Conservation (phyloP, 805 yeast genomes). For the Lachancea meyersii region DNA sequence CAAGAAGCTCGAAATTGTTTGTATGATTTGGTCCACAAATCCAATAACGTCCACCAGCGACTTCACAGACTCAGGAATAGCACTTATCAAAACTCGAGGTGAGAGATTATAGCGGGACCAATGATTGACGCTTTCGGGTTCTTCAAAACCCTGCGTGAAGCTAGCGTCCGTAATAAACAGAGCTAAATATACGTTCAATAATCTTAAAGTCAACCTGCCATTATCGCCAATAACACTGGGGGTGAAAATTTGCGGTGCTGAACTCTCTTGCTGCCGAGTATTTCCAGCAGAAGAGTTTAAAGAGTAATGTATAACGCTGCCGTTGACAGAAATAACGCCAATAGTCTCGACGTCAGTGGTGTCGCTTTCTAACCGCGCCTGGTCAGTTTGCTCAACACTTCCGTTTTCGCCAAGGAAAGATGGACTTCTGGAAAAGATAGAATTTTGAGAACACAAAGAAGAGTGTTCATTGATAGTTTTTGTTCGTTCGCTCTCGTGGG, state of each 20-base stretch:
- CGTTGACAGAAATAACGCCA: conserved; percentile 2
- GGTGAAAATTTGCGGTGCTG: background rate
- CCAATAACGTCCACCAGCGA: conserved; percentile 5
- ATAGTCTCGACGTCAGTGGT: background rate
- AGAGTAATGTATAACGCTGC: conserved; percentile 8
- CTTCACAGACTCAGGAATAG: conserved; percentile 1
- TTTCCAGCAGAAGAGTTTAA: conserved; percentile 4
- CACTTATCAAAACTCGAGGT: background rate
- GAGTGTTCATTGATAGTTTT: background rate
- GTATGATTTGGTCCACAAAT: conserved; percentile 5
- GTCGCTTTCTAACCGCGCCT: conserved; percentile 1
- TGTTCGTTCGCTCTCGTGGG: conserved; percentile 2
- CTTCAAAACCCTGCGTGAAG: conserved; percentile 1
- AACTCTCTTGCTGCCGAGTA: background rate
- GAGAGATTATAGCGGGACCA: background rate
- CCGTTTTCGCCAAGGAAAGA: background rate
- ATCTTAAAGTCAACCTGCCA: conserved; percentile 3
- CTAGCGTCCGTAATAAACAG: conserved; percentile 5
- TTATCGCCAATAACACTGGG: conserved; percentile 3
- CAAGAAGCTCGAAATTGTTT: conserved; percentile 1
- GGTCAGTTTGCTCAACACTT: background rate
- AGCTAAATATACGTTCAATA: conserved; percentile 5
- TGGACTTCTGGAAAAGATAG: background rate
- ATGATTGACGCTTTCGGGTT: background rate
- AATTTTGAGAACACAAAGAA: background rate